These are phyloP conservation scores for Claviceps humidiphila DNA, from an alignment of 2,329 filamentous ascomycete genomes.

Conservation along the genomic window DNA sequence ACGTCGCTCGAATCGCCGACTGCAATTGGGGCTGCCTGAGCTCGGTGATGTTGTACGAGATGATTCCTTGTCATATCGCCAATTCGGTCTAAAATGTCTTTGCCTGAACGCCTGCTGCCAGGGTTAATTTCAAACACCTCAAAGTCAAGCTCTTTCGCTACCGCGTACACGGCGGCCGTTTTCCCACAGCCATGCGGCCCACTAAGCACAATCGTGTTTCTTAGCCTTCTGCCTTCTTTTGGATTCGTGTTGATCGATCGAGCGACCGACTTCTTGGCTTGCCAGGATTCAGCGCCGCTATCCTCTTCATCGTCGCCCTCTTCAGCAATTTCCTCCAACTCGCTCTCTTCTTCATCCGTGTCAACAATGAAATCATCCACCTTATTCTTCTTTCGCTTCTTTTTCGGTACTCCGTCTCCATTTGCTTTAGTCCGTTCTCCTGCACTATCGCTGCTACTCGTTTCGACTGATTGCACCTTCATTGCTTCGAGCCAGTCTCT, in stretches of 20 bases:
- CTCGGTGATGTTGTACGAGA: constrained; percentile 48
- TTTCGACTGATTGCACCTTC: constrained; percentile 64
- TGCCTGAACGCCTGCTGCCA: constrained; percentile 69
- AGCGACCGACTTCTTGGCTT: constrained; percentile 41
- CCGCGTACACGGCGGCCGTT: constrained; percentile 81
- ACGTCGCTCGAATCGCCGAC: constrained; percentile 13
- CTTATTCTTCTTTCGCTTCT: constrained; percentile 59
- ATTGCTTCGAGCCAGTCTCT: constrained; percentile 71
- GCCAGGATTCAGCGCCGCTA: constrained; percentile 23
- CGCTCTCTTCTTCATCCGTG: constrained; percentile 60
- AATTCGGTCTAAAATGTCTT: constrained; percentile 79
- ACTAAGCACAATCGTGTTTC: constrained; percentile 76
- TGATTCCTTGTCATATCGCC: constrained; percentile 97
- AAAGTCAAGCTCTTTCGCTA: constrained; percentile 81
- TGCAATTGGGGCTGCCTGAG: constrained; percentile 19
- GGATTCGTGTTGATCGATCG: constrained; percentile 25
- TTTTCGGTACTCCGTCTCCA: constrained; percentile 27
- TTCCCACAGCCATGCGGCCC: constrained; percentile 87
- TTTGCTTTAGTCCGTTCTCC: constrained; percentile 17
- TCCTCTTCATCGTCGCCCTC: constrained; percentile 47
- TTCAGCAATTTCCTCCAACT: constrained; percentile 56
- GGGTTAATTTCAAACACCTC: constrained; percentile 93
- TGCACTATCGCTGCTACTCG: constrained; percentile 29
- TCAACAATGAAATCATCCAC: constrained; percentile 70
- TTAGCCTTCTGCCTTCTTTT: constrained; percentile 36